Evolutionary conservation across 768 basidiomycete species (phyloP).

Genomic region (Vararia minispora): DNA sequence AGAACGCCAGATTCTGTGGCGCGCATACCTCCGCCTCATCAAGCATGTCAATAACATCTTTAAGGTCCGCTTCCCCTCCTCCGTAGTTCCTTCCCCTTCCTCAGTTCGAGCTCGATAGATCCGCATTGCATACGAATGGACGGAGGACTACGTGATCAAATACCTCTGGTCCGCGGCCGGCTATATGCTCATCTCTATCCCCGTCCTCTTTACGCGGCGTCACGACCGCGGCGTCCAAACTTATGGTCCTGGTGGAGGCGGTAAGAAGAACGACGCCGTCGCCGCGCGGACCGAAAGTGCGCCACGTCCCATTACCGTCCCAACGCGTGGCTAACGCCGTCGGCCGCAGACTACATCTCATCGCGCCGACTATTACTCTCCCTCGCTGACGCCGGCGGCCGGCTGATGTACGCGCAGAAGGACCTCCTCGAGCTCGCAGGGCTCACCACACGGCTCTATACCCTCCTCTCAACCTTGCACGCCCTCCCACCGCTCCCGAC

Average conservation of each 20-base stretch:
- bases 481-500: conserved; percentile 45
- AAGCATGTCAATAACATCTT: conserved; percentile 88
- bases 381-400: conserved; percentile 92
- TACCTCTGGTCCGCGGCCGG: conserved; percentile 93
- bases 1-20: conserved; percentile 72
- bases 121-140: conserved; percentile 89
- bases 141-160: conserved; percentile 94
- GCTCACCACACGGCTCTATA: conserved; percentile 82
- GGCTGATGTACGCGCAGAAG: conserved; percentile 95
- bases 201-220: conserved; percentile 63
- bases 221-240: conserved; percentile 17
- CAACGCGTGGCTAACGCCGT: too few relatives aligned
- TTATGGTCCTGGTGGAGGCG: conserved; percentile 3
- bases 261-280: conserved; percentile 23
- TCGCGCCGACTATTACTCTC: conserved; percentile 85
- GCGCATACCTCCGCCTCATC: conserved; percentile 70
- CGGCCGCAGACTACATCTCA: conserved; percentile 68
- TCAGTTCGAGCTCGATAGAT: conserved; percentile 33
- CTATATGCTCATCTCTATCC: conserved; percentile 85
- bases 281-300: conserved; percentile 41
- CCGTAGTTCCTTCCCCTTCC: background rate
- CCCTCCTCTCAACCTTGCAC: conserved; percentile 77
- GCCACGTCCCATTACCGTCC: conserved; percentile 5
- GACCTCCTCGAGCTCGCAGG: conserved; percentile 93
- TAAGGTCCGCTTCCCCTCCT: conserved; percentile 37